These are phyloP conservation scores for Pseudogymnoascus sp. DNA, from an alignment of 2,329 filamentous ascomycete species.

Conservation along the genomic window DNA sequence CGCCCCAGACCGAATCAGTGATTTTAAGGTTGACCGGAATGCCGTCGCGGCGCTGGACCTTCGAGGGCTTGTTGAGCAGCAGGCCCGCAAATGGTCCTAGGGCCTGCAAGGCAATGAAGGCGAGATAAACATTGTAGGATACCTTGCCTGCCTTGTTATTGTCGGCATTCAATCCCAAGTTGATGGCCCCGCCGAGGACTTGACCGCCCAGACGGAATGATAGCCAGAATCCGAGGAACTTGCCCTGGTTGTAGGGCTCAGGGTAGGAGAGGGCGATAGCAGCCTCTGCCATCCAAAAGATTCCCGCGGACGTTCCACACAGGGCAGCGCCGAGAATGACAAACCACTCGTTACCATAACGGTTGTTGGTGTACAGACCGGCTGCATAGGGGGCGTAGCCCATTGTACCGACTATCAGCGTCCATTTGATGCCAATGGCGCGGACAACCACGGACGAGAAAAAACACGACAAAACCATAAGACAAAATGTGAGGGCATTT, in stretches of 20 bases:
- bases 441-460: slow-evolving; percentile 56
- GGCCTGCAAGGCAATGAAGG: slow-evolving; percentile 65
- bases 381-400: slow-evolving; percentile 66
- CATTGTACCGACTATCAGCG: slow-evolving; percentile 62
- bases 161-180: slow-evolving; percentile 55
- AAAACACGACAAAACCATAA: slow-evolving; percentile 65
- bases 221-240: slow-evolving; percentile 61
- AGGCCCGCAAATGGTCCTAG: slow-evolving; percentile 55
- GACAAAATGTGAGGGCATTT: slow-evolving; percentile 62
- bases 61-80: slow-evolving; percentile 49
- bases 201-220: slow-evolving; percentile 51
- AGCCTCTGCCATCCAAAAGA: slow-evolving; percentile 70
- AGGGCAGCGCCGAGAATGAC: slow-evolving; percentile 58
- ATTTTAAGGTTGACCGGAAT: slow-evolving; percentile 52
- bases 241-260: slow-evolving; percentile 58
- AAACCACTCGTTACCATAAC: slow-evolving; percentile 61
- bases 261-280: slow-evolving; percentile 66
- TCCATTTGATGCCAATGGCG: slow-evolving; percentile 61
- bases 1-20: slow-evolving; percentile 44
- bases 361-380: slow-evolving; percentile 63
- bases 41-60: slow-evolving; percentile 59
- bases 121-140: slow-evolving; percentile 57
- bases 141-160: slow-evolving; percentile 53
- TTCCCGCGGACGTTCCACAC: slow-evolving; percentile 52
- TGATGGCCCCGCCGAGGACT: slow-evolving; percentile 64